Percentiles rank a stretch among this genome's conserved stretches.
These are phyloP conservation scores for Cutaneotrichosporon sp. DNA, from an alignment of 1,284 basidiomycete species.

Conservation along the genomic window DNA sequence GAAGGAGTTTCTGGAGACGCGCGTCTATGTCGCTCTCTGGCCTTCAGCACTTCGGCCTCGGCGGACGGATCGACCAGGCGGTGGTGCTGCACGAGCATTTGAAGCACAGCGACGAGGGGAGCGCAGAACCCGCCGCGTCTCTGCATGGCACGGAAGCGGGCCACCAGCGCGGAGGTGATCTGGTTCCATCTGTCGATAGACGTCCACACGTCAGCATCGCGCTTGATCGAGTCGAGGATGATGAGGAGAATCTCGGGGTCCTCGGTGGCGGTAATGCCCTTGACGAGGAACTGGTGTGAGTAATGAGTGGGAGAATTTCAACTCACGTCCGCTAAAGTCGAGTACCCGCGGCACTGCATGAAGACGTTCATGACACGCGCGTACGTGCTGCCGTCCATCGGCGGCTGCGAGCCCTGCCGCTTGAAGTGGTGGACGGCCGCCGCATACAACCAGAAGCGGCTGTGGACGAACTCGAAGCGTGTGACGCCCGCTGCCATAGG, in stretches of 20 bases:
- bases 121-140: conserved; percentile 31
- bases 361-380: conserved; percentile 44
- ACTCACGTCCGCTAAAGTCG: conserved; percentile 45
- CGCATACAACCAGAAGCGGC: conserved; percentile 42
- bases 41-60: conserved; percentile 34
- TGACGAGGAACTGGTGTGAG: conserved; percentile 38
- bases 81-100: conserved; percentile 32
- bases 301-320: background rate
- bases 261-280: conserved; percentile 37
- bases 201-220: conserved; percentile 49
- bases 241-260: conserved; percentile 44
- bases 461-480: conserved; percentile 43
- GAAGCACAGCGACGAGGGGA: conserved; percentile 31
- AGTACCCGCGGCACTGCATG: conserved; percentile 38
- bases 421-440: conserved; percentile 34
- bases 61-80: conserved; percentile 36
- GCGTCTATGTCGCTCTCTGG: conserved; percentile 21
- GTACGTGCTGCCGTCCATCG: conserved; percentile 46
- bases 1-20: conserved; percentile 21
- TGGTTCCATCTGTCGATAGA: conserved; percentile 47
- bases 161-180: conserved; percentile 41
- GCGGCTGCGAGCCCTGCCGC: conserved; percentile 28
- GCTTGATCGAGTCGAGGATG: conserved; percentile 41
- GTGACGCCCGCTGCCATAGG: conserved; percentile 32
- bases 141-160: conserved; percentile 36